Evolutionary conservation across 2,329 filamentous ascomycete genomes (phyloP), one percentile per base, ranked within the genome.

Genomic region (Drechslerella dactyloides): DNA sequence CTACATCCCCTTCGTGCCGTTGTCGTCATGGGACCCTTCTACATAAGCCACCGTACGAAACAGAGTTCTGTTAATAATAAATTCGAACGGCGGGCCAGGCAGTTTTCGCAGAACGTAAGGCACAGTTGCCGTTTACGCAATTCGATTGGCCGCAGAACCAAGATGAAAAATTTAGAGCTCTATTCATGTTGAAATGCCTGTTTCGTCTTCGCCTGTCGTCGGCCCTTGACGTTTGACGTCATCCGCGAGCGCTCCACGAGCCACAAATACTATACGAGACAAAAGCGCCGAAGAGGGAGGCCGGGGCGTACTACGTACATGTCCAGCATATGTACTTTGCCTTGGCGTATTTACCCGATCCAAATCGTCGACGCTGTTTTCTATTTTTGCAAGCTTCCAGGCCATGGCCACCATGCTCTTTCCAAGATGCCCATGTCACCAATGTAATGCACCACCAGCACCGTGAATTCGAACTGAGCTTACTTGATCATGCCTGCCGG

Each of bases 11-110:
- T 50, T 27, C 10, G 19, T 24, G 51, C 37, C 33, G 46, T 40
- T 72, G 68, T 72, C 68, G 68, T 72, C 68, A 72, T 72, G 60
- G 60, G 68, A 65, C 68, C 68, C 48, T 72, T 72, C 68, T 48
- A 56, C 60, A 55, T 65, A 42, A 65, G 68, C 68, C 68, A 61
- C 66, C 37, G 30, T 27, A 27, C 7, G 19, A 19, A 48, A 48
- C 44, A 48, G 17, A 48, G 44, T 48, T 48, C 44, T 4, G 6
- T 48, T 19, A 8, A 48, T 48, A 3, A 5, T 23, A 8, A 33
- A 33, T 8, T 33, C 13, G 4, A 44, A 15, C 13, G 5, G 4
- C 40, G 3, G 4, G 17, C 5, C 13, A 44, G 15, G 15, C n/a
- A n/a, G n/a, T n/a, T n/a, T n/a, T n/a, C n/a, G n/a, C n/a, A n/a